Conservation (phyloP, 2,329 filamentous ascomycete species). For the Fusarium cicatricum region DNA sequence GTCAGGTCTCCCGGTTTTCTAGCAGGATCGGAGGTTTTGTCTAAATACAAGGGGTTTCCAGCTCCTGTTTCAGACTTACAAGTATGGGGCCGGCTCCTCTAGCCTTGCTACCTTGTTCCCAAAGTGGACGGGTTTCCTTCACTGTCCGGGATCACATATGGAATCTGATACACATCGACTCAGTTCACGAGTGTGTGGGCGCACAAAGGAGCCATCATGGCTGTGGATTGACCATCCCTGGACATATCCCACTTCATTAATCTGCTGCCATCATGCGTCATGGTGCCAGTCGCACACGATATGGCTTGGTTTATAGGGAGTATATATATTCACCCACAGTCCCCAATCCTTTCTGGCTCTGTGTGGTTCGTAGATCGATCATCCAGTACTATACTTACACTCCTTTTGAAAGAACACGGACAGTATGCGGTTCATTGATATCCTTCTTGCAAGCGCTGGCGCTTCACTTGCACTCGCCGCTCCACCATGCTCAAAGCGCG, state of each 20-base stretch:
- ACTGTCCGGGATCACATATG: conserved; percentile 17
- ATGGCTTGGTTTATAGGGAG: not conserved
- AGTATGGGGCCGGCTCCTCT: conserved; percentile 14
- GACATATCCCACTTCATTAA: conserved; percentile 23
- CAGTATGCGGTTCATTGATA: conserved; percentile 32
- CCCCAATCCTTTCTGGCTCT: conserved; percentile 9
- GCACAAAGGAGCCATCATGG: conserved; percentile 23
- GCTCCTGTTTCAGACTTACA: conserved; percentile 29
- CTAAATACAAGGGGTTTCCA: conserved; percentile 29
- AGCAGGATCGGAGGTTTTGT: not conserved
- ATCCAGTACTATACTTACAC: conserved; percentile 3
- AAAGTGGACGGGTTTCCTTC: conserved; percentile 19
- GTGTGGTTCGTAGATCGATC: conserved; percentile 33
- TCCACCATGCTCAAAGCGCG: conserved; percentile 18
- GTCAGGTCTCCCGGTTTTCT: too few species aligned
- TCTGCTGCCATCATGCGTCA: conserved; percentile 3
- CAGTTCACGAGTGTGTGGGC: conserved; percentile 24
- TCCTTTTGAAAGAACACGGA: conserved; percentile 20
- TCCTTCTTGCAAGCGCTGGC: conserved; percentile 31
- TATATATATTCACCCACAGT: conserved; percentile 23
- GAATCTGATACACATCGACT: conserved; percentile 16
- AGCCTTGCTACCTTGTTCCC: not conserved
- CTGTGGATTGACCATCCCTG: conserved; percentile 15
- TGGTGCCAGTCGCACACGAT: conserved; percentile 1
- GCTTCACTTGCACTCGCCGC: conserved; percentile 33